Conservation (phyloP, 202 grass and related monocot genomes). For the Eragrostis tef region DNA sequence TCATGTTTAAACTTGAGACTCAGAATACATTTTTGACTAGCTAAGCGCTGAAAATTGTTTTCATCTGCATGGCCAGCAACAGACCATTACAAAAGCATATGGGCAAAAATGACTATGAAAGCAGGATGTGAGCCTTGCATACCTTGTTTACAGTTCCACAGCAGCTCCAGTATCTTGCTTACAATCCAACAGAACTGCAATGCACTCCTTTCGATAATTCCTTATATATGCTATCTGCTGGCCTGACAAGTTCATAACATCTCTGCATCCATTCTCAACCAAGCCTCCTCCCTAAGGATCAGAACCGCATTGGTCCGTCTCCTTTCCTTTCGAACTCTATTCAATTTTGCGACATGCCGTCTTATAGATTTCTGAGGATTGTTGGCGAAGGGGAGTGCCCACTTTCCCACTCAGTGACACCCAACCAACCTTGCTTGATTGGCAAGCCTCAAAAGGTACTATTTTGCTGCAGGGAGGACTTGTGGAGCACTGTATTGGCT, state of each 20-base stretch:
- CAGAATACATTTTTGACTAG: background rate
- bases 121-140: background rate
- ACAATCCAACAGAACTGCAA: constrained; percentile 15
- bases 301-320: constrained; percentile 43
- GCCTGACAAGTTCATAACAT: constrained; percentile 5
- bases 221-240: background rate
- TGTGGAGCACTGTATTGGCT: constrained; percentile 33
- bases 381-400: constrained; percentile 62
- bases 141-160: constrained; percentile 37
- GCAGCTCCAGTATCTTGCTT: background rate
- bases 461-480: constrained; percentile 46
- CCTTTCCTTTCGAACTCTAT: constrained; percentile 51
- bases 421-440: constrained; percentile 93
- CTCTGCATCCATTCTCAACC: background rate
- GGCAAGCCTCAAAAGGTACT: constrained; percentile 63
- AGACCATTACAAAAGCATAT: background rate
- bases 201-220: background rate
- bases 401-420: constrained; percentile 81
- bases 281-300: constrained; percentile 30
- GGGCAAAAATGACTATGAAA: background rate
- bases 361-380: constrained; percentile 67
- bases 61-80: background rate
- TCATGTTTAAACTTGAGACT: background rate
- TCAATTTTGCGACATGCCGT: constrained; percentile 4
- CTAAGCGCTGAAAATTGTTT: background rate